These are phyloP conservation scores for Calocera cornea DNA, from an alignment of 768 basidiomycete genomes.

Conservation along the genomic window DNA sequence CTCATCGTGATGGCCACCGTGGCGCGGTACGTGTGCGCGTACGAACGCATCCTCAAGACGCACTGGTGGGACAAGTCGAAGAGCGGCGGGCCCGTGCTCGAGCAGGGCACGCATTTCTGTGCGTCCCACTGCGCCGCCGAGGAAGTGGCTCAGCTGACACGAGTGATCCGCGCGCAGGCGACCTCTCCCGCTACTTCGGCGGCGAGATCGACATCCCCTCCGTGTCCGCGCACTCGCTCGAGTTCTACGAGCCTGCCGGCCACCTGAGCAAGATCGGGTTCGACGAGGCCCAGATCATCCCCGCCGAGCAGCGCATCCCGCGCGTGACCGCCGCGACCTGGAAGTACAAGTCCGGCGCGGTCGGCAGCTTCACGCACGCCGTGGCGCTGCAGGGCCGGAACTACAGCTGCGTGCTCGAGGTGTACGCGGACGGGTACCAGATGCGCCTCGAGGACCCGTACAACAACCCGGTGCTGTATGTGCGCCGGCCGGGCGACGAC, in stretches of 20 bases:
- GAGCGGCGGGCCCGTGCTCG: constrained; percentile 72
- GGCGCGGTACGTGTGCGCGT: constrained; percentile 86
- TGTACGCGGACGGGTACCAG: constrained; percentile 84
- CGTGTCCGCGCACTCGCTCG: constrained; percentile 66
- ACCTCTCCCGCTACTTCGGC: constrained; percentile 92
- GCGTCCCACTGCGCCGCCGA: background rate
- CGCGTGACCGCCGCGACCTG: constrained; percentile 87
- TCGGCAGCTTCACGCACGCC: constrained; percentile 81
- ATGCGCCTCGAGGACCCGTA: constrained; percentile 58
- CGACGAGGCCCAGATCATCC: constrained; percentile 66
- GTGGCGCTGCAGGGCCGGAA: constrained; percentile 83
- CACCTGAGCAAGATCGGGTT: constrained; percentile 64
- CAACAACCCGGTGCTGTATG: constrained; percentile 73
- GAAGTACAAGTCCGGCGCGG: constrained; percentile 94
- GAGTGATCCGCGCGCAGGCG: constrained; percentile 22
- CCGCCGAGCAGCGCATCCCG: constrained; percentile 81
- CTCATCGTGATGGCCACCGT: constrained; percentile 92
- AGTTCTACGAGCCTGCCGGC: constrained; percentile 85
- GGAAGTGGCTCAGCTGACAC: background rate
- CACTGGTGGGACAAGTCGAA: constrained; percentile 93
- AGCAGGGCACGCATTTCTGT: constrained; percentile 94
- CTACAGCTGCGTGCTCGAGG: constrained; percentile 90
- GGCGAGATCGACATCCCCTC: constrained; percentile 76
- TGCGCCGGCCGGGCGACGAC: constrained; percentile 75
- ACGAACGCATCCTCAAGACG: constrained; percentile 60